Base-by-base conservation (phyloP, 495 filamentous ascomycete species). In the Chaetomium fimeti region DNA sequence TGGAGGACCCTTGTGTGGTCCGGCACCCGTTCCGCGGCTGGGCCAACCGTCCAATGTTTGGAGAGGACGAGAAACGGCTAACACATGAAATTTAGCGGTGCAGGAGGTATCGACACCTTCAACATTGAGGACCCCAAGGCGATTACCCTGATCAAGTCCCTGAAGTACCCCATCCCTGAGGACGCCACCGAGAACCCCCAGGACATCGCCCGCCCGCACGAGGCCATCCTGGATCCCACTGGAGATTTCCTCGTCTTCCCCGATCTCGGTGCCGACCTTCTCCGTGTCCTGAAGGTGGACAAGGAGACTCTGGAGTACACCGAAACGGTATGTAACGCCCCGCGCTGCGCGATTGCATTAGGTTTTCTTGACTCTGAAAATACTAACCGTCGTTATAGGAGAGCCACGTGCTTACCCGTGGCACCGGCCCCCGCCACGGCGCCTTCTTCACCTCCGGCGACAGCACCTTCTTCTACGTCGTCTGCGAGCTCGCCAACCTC, bases 191-290 rank as follows among this genome's bases (percentile, higher is more conserved):
- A 83, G 6, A 65, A 60, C 5, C 84, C 85, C 25, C 89, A 91
- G 77, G 81, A 87, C 8, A 76, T 78, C 4, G 78, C 90, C n/a
- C 89, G 89, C 69, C 88, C 89, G 12, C 90, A 93, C 67, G 76
- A 89, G 60, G 84, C 82, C 32, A 68, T 91, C 66, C 71, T 91
- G 27, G 90, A 93, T 69, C 90, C 90, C 18, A 88, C 86, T 0
- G 84, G 80, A 1, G 69, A 77, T 25, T 92, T 85, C 75, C 68
- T 90, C 20, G 64, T 91, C 0, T 79, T 86, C 9, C 88, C 90
- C 12, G 90, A 93, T 62, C 78, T 93, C 7, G 89, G 90, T 55
- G 80, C 86, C 20, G 90, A 93, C 68, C 68, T 87, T n/a, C 64
- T 92, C 49, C 86, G 85, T 60, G 74, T 91, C 47, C 91, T 85